Evolutionary conservation across 176 grass and related monocot genomes (phyloP).

Genomic region (Pontederia crassipes): DNA sequence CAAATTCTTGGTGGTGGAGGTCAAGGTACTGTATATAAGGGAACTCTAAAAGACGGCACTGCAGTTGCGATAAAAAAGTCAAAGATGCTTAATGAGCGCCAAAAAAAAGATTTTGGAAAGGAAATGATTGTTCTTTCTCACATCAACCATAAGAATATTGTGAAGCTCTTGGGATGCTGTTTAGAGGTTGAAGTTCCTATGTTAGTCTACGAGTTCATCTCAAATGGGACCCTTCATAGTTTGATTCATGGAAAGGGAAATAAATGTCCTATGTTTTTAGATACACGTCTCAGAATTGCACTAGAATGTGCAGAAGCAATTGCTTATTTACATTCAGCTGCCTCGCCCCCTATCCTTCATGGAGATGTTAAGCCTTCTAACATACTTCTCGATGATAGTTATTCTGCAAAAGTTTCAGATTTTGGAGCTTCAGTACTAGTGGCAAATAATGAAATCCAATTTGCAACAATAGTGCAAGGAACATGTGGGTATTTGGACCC

Average conservation of each 20-base stretch:
- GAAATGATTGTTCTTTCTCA: constrained; percentile 9
- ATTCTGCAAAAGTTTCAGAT: not conserved
- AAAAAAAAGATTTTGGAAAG: constrained; percentile 8
- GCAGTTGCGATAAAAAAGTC: not conserved
- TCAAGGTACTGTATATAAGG: constrained; percentile 4
- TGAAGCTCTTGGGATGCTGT: constrained; percentile 11
- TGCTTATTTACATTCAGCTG: constrained; percentile 2
- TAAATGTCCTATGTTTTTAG: not conserved
- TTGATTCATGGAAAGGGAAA: not conserved
- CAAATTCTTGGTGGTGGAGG: not conserved
- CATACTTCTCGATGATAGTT: constrained; percentile 1
- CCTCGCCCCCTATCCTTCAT: constrained; percentile 3
- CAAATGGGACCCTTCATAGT: not conserved
- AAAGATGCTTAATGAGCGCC: not conserved
- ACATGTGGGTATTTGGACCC: constrained; percentile 5
- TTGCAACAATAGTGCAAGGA: constrained; percentile 1
- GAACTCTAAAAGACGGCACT: not conserved
- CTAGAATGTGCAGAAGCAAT: constrained; percentile 3
- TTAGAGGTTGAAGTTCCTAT: constrained; percentile 9
- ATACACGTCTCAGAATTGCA: not conserved
- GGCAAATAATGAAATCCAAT: constrained; percentile 1
- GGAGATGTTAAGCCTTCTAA: constrained; percentile 6
- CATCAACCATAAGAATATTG: constrained; percentile 10
- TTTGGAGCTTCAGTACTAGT: constrained; percentile 3
- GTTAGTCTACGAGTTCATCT: constrained; percentile 6